Evolutionary conservation across 2,329 filamentous ascomycete species (phyloP).

Genomic region (Verticillium longisporum): DNA sequence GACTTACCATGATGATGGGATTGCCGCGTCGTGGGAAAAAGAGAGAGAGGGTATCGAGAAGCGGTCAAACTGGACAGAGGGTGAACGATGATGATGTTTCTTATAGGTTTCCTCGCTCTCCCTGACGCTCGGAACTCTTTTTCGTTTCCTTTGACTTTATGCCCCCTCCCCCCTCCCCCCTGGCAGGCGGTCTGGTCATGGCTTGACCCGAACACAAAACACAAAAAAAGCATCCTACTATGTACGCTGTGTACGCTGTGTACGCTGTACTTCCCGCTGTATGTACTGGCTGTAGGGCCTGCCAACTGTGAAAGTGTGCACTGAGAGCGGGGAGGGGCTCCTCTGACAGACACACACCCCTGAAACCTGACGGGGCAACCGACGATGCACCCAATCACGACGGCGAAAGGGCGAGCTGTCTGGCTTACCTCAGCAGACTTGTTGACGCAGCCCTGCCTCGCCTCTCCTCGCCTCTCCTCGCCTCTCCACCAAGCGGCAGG

Average conservation of each 20-base stretch:
- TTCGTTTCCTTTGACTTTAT: neutral
- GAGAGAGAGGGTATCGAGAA: neutral
- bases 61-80: neutral
- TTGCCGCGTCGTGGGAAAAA: too few species aligned
- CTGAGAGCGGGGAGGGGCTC: neutral
- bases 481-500: neutral
- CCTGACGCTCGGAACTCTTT: neutral
- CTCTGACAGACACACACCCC: constrained; percentile 1
- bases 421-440: neutral
- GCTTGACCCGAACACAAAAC: neutral
- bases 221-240: neutral
- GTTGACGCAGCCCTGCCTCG: neutral
- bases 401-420: neutral
- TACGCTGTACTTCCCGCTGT: too few species aligned
- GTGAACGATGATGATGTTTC: neutral
- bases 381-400: neutral
- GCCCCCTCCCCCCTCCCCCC: neutral
- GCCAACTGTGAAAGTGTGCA: neutral
- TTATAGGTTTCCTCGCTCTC: neutral
- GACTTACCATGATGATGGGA: constrained; percentile 3
- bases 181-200: neutral
- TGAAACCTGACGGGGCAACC: constrained; percentile 27
- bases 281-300: neutral
- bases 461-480: neutral
- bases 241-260: too few species aligned